These are phyloP conservation scores for Sclerotinia nivalis DNA, from an alignment of 2,329 filamentous ascomycete species.

Conservation along the genomic window DNA sequence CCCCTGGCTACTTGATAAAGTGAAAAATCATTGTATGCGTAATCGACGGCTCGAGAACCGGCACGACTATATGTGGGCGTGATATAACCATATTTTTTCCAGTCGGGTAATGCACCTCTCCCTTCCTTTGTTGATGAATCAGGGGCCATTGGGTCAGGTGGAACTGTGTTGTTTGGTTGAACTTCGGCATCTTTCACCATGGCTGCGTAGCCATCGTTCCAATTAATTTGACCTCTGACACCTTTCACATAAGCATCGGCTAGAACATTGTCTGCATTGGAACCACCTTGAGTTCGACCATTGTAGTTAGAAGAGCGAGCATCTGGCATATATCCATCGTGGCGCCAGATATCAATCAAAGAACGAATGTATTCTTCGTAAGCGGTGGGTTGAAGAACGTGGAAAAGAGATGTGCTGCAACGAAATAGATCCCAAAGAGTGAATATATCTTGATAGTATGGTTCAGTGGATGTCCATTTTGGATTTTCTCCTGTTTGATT, in stretches of 20 bases:
- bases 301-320: constrained; percentile 69
- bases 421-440: constrained; percentile 67
- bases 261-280: constrained; percentile 70
- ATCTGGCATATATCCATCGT: constrained; percentile 65
- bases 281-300: constrained; percentile 68
- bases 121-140: constrained; percentile 67
- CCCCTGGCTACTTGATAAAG: constrained; percentile 60
- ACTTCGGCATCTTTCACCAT: constrained; percentile 69
- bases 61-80: constrained; percentile 61
- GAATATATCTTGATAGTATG: constrained; percentile 72
- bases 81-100: constrained; percentile 65
- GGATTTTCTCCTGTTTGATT: constrained; percentile 73
- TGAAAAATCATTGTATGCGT: constrained; percentile 67
- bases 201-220: constrained; percentile 61
- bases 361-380: constrained; percentile 68
- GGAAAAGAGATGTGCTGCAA: constrained; percentile 64
- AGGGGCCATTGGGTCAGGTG: constrained; percentile 52
- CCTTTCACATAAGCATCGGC: constrained; percentile 73
- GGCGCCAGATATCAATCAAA: constrained; percentile 66
- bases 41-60: constrained; percentile 66
- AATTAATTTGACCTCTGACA: constrained; percentile 60
- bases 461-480: constrained; percentile 61
- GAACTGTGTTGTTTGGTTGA: constrained; percentile 59
- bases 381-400: constrained; percentile 61
- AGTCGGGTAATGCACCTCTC: constrained; percentile 68